phyloP scores from a whole-genome alignment of 805 yeast genomes.

The Torulaspora franciscae region DNA sequence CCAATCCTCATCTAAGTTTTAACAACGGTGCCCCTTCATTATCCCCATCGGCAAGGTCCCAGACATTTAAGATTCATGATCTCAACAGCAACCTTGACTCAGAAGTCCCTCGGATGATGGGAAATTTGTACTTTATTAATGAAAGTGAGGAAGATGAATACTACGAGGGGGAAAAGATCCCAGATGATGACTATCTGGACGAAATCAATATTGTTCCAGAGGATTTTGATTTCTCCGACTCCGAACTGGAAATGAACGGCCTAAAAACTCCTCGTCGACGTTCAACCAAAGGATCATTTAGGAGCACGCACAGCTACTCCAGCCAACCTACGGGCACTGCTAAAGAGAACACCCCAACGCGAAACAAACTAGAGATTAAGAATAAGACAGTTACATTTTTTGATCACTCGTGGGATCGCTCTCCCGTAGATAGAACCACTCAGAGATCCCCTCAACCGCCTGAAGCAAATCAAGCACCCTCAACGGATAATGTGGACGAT shows the following conservation, averaged over 20 bases:
- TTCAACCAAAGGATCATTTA: constrained; percentile 20
- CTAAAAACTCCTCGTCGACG: constrained; percentile 12
- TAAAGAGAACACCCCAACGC: constrained; percentile 31
- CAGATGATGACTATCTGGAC: constrained; percentile 44
- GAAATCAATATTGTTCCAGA: constrained; percentile 50
- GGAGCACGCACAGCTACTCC: constrained; percentile 33
- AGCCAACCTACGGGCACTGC: constrained; percentile 29
- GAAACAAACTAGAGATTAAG: constrained; percentile 35
- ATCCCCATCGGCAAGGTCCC: constrained; percentile 29
- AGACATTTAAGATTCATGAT: constrained; percentile 39
- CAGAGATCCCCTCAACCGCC: constrained; percentile 5
- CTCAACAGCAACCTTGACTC: constrained; percentile 36
- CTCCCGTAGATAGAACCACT: constrained; percentile 4
- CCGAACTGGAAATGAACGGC: constrained; percentile 16
- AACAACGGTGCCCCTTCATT: constrained; percentile 4
- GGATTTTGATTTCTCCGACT: constrained; percentile 36
- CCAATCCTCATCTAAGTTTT: constrained; percentile 3
- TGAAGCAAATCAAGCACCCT: constrained; percentile 1
- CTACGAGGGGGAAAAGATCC: constrained; percentile 24
- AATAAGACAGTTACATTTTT: constrained; percentile 41
- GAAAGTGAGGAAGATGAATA: constrained; percentile 35
- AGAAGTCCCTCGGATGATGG: constrained; percentile 34
- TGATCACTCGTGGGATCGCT: constrained; percentile 18
- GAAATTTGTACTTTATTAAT: constrained; percentile 32
- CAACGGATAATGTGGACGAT: constrained; percentile 6